Percentiles rank a stretch among this genome's conserved stretches.
Evolutionary conservation across 305 asterid genomes (phyloP).

Genomic region (Fraxinus ornus): DNA sequence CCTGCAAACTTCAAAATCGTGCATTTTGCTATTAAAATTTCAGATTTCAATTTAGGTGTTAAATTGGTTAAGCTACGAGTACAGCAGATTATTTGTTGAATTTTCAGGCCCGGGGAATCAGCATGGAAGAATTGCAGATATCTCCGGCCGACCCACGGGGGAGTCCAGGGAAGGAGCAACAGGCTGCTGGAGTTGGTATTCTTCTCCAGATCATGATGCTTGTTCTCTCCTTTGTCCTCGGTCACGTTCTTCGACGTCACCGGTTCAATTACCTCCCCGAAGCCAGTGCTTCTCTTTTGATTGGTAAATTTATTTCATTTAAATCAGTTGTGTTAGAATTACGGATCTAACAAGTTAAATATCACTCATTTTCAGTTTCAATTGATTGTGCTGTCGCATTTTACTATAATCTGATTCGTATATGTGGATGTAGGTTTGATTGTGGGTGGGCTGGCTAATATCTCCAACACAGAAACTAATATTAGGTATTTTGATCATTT

Average conservation of each 20-base stretch:
- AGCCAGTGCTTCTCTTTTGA: constrained; percentile 97
- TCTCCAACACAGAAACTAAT: constrained; percentile 79
- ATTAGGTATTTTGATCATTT: constrained; percentile 50
- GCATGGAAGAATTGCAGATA: constrained; percentile 69
- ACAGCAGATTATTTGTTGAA: neutral
- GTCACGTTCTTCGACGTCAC: constrained; percentile 95
- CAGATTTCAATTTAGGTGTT: neutral
- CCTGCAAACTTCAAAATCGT: constrained; percentile 13
- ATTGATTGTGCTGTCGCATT: constrained; percentile 10
- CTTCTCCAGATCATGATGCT: constrained; percentile 99
- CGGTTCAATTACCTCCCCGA: constrained; percentile 93
- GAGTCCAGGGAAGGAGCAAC: constrained; percentile 87
- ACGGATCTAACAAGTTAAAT: neutral
- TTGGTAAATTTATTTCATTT: constrained; percentile 45
- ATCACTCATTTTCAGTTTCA: neutral
- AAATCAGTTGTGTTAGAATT: neutral
- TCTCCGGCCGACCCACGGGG: constrained; percentile 83
- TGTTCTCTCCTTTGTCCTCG: constrained; percentile 87
- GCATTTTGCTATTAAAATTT: neutral
- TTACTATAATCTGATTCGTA: constrained; percentile 22
- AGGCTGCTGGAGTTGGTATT: constrained; percentile 95
- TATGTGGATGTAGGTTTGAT: constrained; percentile 62
- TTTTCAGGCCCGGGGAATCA: constrained; percentile 33
- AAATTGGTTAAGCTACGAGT: constrained; percentile 7
- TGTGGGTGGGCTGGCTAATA: constrained; percentile 86